Evolutionary conservation across 805 yeast species (phyloP), one percentile per base, ranked within the genome.

Genomic region (Kodamaea kakaduensis): DNA sequence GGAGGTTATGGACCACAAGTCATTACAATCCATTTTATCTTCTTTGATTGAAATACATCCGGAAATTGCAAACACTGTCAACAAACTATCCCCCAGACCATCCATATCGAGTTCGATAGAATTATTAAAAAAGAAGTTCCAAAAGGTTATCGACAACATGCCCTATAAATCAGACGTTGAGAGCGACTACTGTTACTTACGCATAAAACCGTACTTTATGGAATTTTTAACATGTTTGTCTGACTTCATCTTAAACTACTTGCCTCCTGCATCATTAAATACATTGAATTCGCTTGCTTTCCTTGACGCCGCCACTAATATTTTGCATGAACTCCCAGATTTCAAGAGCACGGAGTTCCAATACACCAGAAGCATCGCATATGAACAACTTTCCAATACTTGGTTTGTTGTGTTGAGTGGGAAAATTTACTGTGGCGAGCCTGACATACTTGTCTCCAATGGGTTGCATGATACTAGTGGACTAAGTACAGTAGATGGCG

Each of bases 81-180:
- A 66, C 13, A 55, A 61, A 28, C 49, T 71, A 41, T 70, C 84
- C 1, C 86, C 89, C 17, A 66, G 65, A 32, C 78, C 88, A 10
- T 64, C 79, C 0, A 69, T 77, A 3, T 55, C 64, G 9, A 68
- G 71, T 38, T 72, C 84, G 5, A 52, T 81, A 7, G 64, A 58
- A 8, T 63, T 76, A 26, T 62, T 87, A 34, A 54, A 61, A 24
- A 47, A 51, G 5, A 75, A 78, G 48, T 60, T 73, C 31, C 52
- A 67, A 14, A 52, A 50, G 4, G 73, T 84, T 17, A 47, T 61
- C 14, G 54, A 55, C 7, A 68, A 71, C 40, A 58, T 87, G 44
- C 96, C 96, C 1, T 85, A 83, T 55, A 79, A 80, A 45, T 86
- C 85, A 43, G 88, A 84, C 47, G 67, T 71, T 7, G 67, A 73